Base-by-base conservation (phyloP, 164 flowering plant species). In the Hamamelis virginiana region DNA sequence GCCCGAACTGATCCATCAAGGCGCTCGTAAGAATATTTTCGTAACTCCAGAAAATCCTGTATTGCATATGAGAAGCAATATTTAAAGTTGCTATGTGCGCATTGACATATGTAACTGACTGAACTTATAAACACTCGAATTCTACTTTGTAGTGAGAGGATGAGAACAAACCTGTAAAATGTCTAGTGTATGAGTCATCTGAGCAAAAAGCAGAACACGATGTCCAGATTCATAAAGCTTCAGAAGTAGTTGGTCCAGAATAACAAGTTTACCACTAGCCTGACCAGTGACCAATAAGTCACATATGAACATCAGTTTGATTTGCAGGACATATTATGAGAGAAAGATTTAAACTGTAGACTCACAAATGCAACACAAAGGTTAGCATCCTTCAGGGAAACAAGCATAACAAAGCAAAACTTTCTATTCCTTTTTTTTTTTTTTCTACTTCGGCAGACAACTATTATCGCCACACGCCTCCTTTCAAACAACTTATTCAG, bases 1-100 rank as follows among this genome's bases (percentile, higher is more conserved):
- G 98, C 98, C 27, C 97, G 87, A 81, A 92, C 72, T 43, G 98
- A 95, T 48, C 98, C 98, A 86, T 95, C 98, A 80, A 95, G 95
- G 18, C 98, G 90, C 80, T 92, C 98, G 75, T 95, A 95, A 9
- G 94, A 80, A 74, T 88, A 89, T 64, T 80, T 85, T 41, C 97
- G 80, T 33, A 95, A 66, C 85, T 95, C 98, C 76, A 95, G 63
- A 77, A 83, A 95, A 74, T 95, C 98, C 98, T 91, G 64, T 28
- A 70, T 43, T 18, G 22, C 53, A 62, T 12, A 22, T 47, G 43
- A 53, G 16, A 68, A 23, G 18, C 18, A 43, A 55, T 27, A 3
- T 8, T 62, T 62, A 9, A 21, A 15, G 0, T 68, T 22, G 5
- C 9, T 23, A 25, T 52, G 21, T 53, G 23, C 28, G 68, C 6